Evolutionary conservation across 805 yeast genomes (phyloP), one percentile per base, ranked within the genome.

Genomic region (Debaryomyces castellii): DNA sequence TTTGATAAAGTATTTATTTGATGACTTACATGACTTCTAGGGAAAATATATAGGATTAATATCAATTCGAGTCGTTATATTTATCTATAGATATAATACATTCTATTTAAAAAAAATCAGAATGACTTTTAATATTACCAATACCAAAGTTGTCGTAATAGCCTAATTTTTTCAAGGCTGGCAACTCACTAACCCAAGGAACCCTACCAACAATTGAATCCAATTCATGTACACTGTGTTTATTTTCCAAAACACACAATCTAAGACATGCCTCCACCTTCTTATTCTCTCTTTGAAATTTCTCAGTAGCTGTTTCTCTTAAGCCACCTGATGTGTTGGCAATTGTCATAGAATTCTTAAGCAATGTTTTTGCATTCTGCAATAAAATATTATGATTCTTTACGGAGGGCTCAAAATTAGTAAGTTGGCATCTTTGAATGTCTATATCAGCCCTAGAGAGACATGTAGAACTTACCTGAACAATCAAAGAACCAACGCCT

Each of bases 401-500:
- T 2, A 48, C 46, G 0, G 77, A 69, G 20, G 62, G 57, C 8
- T 62, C 65, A 21, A 44, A 48, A 14, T 57, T 58, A 0, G 55
- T 41, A 3, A 76, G 25, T 38, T 64, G 69, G n/a, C 74, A 62
- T 45, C 83, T 62, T 54, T 77, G 82, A 10, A 76, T 53, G 44
- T 78, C 83, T 3, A 78, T 66, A 53, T 80, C 84, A 1, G 80
- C 72, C 40, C 83, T 62, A 25, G 77, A 80, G n/a, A 78, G 73
- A 25, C 71, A 52, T 1, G 78, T 60, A 7, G 73, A 65, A 48
- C 77, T 63, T 2, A 77, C 47, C 46, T 74, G 75, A 10, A 66
- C 55, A 23, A 66, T 57, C 16, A 67, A 43, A 1, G 59, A 48
- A 1, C 76, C 74, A 27, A 64, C 38, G 2, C 68, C 71, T 8